Percentiles rank a stretch among this genome's conserved stretches.
phyloP scores from a whole-genome alignment of 139 green algal genomes.

The Chlorella sp. region DNA sequence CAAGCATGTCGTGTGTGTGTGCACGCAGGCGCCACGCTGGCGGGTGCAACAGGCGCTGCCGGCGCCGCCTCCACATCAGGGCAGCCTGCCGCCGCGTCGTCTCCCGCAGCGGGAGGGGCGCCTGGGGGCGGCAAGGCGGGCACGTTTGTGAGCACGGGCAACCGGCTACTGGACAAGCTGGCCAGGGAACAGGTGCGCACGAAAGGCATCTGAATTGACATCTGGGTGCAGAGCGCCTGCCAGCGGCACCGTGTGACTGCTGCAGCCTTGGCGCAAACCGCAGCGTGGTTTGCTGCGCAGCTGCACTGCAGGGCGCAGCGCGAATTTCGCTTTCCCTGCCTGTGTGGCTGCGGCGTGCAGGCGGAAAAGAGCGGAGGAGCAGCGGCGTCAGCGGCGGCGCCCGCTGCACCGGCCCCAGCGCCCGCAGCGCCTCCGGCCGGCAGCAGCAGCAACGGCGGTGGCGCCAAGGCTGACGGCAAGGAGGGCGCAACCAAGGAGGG shows the following conservation, averaged over 20 bases:
- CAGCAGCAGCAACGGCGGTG: no score
- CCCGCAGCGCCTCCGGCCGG: no score
- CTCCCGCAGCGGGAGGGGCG: background rate
- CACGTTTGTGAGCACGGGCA: constrained; percentile 61
- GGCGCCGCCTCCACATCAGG: background rate
- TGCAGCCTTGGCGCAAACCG: no score
- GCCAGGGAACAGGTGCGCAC: constrained; percentile 6
- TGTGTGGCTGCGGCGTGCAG: background rate
- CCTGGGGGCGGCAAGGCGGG: constrained; percentile 35
- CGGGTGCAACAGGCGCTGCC: no score
- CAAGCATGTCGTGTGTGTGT: no score
- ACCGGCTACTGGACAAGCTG: constrained; percentile 60
- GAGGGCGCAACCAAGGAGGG: background rate
- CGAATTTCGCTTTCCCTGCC: background rate
- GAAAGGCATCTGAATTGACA: background rate
- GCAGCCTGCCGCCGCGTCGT: no score
- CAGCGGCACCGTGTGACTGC: background rate
- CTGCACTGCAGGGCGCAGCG: background rate
- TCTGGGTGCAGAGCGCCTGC: background rate
- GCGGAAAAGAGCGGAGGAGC: background rate
- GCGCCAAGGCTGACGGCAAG: no score
- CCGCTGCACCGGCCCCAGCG: background rate
- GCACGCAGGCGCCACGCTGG: no score
- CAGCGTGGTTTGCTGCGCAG: background rate
- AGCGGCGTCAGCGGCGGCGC: background rate